Evolutionary conservation across 1,284 basidiomycete species (phyloP).

Genomic region (Tremellales sp.): DNA sequence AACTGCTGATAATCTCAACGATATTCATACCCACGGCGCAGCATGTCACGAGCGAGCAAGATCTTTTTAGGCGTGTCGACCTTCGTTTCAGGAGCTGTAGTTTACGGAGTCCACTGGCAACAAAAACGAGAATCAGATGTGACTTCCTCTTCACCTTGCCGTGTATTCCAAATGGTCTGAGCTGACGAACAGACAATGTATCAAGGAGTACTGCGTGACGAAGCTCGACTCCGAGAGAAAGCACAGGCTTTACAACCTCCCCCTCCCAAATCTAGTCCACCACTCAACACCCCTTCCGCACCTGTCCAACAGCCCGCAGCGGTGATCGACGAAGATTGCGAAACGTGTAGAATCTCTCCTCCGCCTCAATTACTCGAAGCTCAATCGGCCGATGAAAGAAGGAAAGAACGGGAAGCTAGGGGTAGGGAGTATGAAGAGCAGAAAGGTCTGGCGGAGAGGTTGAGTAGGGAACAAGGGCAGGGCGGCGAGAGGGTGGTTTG

Average conservation of each 20-base stretch:
- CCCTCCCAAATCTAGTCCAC: slow-evolving; percentile 5
- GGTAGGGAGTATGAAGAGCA: slow-evolving; percentile 38
- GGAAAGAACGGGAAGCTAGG: slow-evolving; percentile 27
- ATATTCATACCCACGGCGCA: not conserved
- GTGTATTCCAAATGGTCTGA: not conserved
- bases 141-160: slow-evolving; percentile 15
- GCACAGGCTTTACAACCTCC: slow-evolving; percentile 5
- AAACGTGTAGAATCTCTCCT: slow-evolving; percentile 37
- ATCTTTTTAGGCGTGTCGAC: slow-evolving; percentile 68
- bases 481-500: not conserved
- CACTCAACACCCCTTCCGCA: slow-evolving; percentile 17
- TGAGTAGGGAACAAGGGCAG: slow-evolving; percentile 21
- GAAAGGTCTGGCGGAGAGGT: slow-evolving; percentile 24
- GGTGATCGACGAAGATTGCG: slow-evolving; percentile 38
- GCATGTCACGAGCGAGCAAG: slow-evolving; percentile 73
- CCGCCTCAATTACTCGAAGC: slow-evolving; percentile 39
- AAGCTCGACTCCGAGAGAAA: slow-evolving; percentile 57
- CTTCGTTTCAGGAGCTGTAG: slow-evolving; percentile 62
- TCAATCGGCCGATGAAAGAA: slow-evolving; percentile 27
- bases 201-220: slow-evolving; percentile 79
- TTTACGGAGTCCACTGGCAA: slow-evolving; percentile 88
- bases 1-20: too few species aligned
- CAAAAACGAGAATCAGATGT: slow-evolving; percentile 84
- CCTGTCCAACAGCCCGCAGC: slow-evolving; percentile 26
- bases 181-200: slow-evolving; percentile 68